phyloP scores from a whole-genome alignment of 345 rosid species.

The Clarkia xantiana region DNA sequence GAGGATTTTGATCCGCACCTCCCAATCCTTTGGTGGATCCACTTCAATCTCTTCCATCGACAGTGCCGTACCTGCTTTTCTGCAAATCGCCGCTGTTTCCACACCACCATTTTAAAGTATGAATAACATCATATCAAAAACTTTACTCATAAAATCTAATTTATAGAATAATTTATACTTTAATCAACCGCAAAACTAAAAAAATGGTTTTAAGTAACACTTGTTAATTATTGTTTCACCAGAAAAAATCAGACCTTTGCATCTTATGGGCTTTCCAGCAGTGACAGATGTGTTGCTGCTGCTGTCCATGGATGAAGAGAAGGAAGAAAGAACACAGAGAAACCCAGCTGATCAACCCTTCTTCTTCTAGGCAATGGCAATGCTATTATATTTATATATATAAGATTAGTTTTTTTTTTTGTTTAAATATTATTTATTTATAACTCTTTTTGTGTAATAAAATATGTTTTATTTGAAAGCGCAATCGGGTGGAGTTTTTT shows the following conservation, averaged over 20 bases:
- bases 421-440: too few relatives aligned
- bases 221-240: neutral
- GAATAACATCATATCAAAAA: neutral
- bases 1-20: slow-evolving; percentile 53
- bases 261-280: slow-evolving; percentile 31
- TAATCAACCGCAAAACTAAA: neutral
- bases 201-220: too few relatives aligned
- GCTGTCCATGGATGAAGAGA: slow-evolving; percentile 9
- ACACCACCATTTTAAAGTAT: neutral
- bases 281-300: slow-evolving; percentile 5
- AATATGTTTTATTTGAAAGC: too few relatives aligned
- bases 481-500: too few relatives aligned
- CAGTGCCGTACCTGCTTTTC: slow-evolving; percentile 34
- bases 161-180: too few relatives aligned
- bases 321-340: neutral
- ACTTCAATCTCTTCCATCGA: slow-evolving; percentile 52
- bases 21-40: slow-evolving; percentile 57
- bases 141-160: neutral
- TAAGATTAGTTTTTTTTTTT: too few relatives aligned
- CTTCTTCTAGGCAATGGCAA: too few relatives aligned
- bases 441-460: too few relatives aligned
- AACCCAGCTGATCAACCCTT: neutral
- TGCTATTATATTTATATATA: too few relatives aligned
- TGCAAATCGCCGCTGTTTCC: slow-evolving; percentile 43
- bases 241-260: slow-evolving; percentile 29